Percentiles rank a stretch among this genome's conserved stretches.
Conservation (phyloP, 768 basidiomycete species). For the Calocybe gangraenosa region DNA sequence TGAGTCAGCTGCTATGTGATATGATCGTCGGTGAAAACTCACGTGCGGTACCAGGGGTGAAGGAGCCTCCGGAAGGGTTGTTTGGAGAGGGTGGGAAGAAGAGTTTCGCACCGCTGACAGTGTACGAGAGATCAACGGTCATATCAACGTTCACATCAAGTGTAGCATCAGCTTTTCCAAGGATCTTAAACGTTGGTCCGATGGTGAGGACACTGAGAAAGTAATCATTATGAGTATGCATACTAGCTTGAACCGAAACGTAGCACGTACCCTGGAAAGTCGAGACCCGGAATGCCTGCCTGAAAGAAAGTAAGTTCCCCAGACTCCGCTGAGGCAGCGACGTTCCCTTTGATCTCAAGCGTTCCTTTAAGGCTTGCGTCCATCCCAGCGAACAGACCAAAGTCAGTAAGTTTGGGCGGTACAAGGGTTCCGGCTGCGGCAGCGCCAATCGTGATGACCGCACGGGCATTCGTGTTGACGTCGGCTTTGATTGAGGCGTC, state of each 20-base stretch:
- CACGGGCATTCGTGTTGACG: conserved; percentile 19
- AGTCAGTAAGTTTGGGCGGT: conserved; percentile 24
- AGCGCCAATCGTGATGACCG: conserved; percentile 21
- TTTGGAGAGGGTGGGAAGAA: conserved; percentile 31
- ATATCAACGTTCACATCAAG: conserved; percentile 31
- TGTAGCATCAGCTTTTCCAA: conserved; percentile 21
- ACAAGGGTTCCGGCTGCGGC: conserved; percentile 19
- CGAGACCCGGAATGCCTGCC: conserved; percentile 43
- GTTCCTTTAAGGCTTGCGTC: conserved; percentile 33
- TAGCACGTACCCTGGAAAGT: conserved; percentile 40
- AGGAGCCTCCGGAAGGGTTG: conserved; percentile 19
- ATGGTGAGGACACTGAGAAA: conserved; percentile 30
- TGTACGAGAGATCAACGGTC: conserved; percentile 28
- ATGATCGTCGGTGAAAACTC: conserved; percentile 8
- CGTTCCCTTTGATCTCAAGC: conserved; percentile 30
- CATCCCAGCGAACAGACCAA: conserved; percentile 30
- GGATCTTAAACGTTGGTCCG: conserved; percentile 35
- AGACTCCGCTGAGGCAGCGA: conserved; percentile 34
- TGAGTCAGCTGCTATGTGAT: no score
- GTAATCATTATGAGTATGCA: not conserved
- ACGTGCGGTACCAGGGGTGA: conserved; percentile 27
- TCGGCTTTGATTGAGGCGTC: conserved; percentile 11
- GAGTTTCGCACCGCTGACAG: conserved; percentile 25
- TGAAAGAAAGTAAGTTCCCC: conserved; percentile 36
- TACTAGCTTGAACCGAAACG: not conserved